Base-by-base conservation (phyloP, 805 yeast species). In the Ogataea ramenticola region DNA sequence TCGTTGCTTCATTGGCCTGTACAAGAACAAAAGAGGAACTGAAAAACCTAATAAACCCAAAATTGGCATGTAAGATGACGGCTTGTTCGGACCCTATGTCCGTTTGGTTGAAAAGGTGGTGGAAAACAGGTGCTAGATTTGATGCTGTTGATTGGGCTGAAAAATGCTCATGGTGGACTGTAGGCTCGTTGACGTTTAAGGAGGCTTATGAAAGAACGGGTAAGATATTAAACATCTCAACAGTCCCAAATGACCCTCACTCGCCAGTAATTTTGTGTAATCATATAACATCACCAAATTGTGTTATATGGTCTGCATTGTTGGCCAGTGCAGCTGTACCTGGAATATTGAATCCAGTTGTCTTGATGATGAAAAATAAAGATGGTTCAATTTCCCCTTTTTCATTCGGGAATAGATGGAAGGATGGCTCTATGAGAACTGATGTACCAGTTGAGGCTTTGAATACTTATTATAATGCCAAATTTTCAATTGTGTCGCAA, bases 261-360 rank as follows among this genome's bases (percentile, higher is more conserved):
- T 80, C 89, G 3, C 93, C 95, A 0, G 89, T 81, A 2, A 84
- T 86, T 54, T 64, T 85, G 40, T 82, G 91, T 57, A 85, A 85
- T 53, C 77, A 80, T 53, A 73, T 83, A 46, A 85, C 93, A 0
- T 76, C 90, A 15, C 93, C 93, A 11, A 74, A 82, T 57, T 83
- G 91, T 59, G 79, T 84, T 15, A 80, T 86, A n/a, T 85, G 93
- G 93, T 78, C 86, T 2, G 67, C 89, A 0, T 63, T 85, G 45
- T 63, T 85, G 35, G 93, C 93, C 0, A 80, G 88, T 3, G 76
- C 87, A 5, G 93, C 93, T 0, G 93, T 86, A 8, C 95, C 95
- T 0, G 93, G 93, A 0, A 81, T 85, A 14, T 63, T 85, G 44
- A 81, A 82, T 49, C 95, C 95, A 0, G 90, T 85, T 19, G 88